Evolutionary conservation across 768 basidiomycete species (phyloP).

Genomic region (Porphyrellus cyaneotinctus): DNA sequence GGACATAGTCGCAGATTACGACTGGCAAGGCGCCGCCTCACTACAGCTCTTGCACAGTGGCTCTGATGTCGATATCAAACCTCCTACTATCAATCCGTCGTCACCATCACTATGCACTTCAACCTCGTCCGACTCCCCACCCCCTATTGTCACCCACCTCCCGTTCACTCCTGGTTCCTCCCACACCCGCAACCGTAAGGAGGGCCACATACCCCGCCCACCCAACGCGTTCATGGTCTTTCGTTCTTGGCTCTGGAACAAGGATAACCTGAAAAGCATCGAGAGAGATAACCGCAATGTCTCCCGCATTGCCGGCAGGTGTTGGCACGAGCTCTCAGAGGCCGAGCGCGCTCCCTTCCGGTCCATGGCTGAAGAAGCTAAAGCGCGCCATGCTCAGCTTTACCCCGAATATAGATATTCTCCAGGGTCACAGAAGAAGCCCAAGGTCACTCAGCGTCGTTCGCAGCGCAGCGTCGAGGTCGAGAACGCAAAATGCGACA

Average conservation of each 20-base stretch:
- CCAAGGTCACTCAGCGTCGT: slow-evolving; percentile 33
- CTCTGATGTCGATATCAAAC: slow-evolving; percentile 9
- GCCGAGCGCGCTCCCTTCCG: slow-evolving; percentile 47
- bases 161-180: slow-evolving; percentile 33
- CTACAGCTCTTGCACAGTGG: slow-evolving; percentile 22
- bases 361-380: slow-evolving; percentile 43
- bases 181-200: slow-evolving; percentile 39
- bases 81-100: slow-evolving; percentile 9
- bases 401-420: slow-evolving; percentile 64
- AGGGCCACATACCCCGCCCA: slow-evolving; percentile 65
- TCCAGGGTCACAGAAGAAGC: slow-evolving; percentile 37
- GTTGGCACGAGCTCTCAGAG: slow-evolving; percentile 56
- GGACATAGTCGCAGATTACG: slow-evolving; percentile 30
- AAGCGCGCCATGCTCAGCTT: slow-evolving; percentile 42
- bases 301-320: slow-evolving; percentile 62
- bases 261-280: slow-evolving; percentile 44
- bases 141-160: slow-evolving; percentile 23
- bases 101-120: slow-evolving; percentile 19
- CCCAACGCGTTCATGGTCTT: slow-evolving; percentile 86
- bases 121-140: slow-evolving; percentile 14
- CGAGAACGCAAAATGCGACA: slow-evolving; percentile 39
- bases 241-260: slow-evolving; percentile 62
- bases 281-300: slow-evolving; percentile 73
- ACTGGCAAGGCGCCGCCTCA: slow-evolving; percentile 22
- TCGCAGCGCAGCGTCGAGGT: slow-evolving; percentile 26